A percentile compares a stretch with the other conserved stretches of the same genome.
Conservation (phyloP, 768 basidiomycete genomes). For the Pulveroboletus sp. region DNA sequence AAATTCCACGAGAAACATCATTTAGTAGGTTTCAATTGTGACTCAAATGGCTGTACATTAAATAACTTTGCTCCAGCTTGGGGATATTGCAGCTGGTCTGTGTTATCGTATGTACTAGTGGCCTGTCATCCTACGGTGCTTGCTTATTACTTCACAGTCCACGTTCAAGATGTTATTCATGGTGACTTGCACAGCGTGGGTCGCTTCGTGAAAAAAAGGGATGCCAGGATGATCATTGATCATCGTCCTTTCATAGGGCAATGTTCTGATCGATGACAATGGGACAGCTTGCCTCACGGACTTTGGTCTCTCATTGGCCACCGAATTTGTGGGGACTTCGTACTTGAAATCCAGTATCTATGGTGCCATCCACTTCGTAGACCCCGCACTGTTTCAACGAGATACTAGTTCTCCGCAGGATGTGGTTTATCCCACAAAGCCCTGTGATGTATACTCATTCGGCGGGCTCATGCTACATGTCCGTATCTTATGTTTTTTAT, state of each 20-base stretch:
- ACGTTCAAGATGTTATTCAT: conserved; percentile 26
- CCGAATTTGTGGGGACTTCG: conserved; percentile 26
- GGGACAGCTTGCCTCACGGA: conserved; percentile 44
- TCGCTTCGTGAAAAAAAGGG: too few relatives aligned
- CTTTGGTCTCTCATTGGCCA: conserved; percentile 38
- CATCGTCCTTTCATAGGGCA: conserved; percentile 21
- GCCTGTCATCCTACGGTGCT: background rate
- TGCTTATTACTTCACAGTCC: conserved; percentile 17
- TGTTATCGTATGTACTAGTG: conserved; percentile 17
- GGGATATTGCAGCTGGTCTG: conserved; percentile 22
- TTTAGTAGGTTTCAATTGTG: conserved; percentile 10
- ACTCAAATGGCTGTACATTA: background rate
- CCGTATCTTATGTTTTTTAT: background rate
- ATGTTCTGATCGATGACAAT: conserved; percentile 41
- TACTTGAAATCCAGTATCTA: conserved; percentile 31
- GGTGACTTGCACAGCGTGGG: conserved; percentile 37
- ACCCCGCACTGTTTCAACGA: conserved; percentile 29
- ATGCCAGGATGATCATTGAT: background rate
- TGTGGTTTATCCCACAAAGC: conserved; percentile 11
- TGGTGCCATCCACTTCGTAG: conserved; percentile 47
- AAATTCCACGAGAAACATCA: background rate
- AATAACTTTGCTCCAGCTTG: conserved; percentile 9
- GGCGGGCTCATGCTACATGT: conserved; percentile 36
- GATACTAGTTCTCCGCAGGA: background rate
- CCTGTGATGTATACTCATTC: conserved; percentile 30